Percentiles rank a stretch among this genome's conserved stretches.
phyloP scores from a whole-genome alignment of 768 basidiomycete species.

The Russula abietina region DNA sequence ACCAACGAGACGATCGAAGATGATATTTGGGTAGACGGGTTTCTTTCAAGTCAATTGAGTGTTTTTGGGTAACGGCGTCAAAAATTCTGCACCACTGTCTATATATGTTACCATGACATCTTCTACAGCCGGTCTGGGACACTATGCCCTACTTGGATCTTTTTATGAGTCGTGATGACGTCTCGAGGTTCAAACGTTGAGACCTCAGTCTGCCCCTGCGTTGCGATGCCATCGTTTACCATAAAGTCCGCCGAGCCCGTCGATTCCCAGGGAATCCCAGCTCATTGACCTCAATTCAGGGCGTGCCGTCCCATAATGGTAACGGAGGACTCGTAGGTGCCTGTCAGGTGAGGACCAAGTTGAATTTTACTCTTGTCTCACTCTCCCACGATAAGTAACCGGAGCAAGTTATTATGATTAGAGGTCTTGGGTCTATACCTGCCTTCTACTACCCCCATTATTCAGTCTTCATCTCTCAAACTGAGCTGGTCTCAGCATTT shows the following conservation, averaged over 20 bases:
- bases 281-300: too few species aligned
- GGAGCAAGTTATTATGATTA: background rate
- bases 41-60: too few species aligned
- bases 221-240: background rate
- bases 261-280: background rate
- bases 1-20: background rate
- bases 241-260: background rate
- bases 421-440: background rate
- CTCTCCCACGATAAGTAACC: background rate
- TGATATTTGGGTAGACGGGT: background rate
- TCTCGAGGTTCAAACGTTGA: background rate
- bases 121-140: background rate
- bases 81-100: background rate
- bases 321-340: background rate
- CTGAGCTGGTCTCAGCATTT: slow-evolving; percentile 20
- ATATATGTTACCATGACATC: background rate
- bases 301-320: background rate
- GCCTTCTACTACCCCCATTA: background rate
- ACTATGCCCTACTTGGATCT: background rate
- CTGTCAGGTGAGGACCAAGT: background rate
- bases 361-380: background rate
- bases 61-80: background rate
- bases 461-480: background rate
- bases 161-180: too few species aligned
- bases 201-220: background rate